Base-by-base conservation (phyloP, 1,284 basidiomycete species). In the Athelia sp. region DNA sequence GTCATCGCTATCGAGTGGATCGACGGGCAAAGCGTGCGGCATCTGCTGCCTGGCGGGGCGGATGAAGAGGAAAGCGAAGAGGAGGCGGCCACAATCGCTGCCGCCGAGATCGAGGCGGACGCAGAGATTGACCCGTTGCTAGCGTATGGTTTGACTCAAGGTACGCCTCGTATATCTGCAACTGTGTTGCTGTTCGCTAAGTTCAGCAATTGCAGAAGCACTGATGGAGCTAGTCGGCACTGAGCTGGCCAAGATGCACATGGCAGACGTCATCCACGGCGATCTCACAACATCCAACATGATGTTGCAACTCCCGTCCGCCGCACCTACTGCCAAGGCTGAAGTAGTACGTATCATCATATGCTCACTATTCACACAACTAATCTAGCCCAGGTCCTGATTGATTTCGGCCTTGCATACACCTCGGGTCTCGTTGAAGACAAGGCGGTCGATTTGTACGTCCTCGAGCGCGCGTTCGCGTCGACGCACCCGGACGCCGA, bases 271-370 rank as follows among this genome's bases (percentile, higher is more conserved):
- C 58, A 84, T 98, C 35, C 97, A 99, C 58, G 96, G 97, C 3
- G 97, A 99, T 67, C 73, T 99, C 42, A 99, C 97, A 0, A 99
- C 97, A 1, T 95, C 91, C n/a, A 99, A 99, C 65, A 98, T 99
- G 92, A 90, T 98, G 82, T 71, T 97, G 1, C 81, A 22, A 62
- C 66, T 2, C 66, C 59, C 15, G 59, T 59, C 60, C 67, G 46
- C 43, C 61, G 55, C 58, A 58, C 22, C 52, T 40, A 6, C 8
- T 17, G 19, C 49, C 35, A 47, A 55, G 52, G 61, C 65, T 15
- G 57, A 72, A 54, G 56, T 73, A 35, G 67, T 70, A 45, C n/a
- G 62, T 29, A n/a, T n/a, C n/a, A n/a, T n/a, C n/a, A n/a, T n/a
- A n/a, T n/a, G n/a, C n/a, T n/a, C n/a, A n/a, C n/a, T n/a, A n/a